Conservation (phyloP, 192 early-diverging fungal species). For the Backusella tuberculispora region DNA sequence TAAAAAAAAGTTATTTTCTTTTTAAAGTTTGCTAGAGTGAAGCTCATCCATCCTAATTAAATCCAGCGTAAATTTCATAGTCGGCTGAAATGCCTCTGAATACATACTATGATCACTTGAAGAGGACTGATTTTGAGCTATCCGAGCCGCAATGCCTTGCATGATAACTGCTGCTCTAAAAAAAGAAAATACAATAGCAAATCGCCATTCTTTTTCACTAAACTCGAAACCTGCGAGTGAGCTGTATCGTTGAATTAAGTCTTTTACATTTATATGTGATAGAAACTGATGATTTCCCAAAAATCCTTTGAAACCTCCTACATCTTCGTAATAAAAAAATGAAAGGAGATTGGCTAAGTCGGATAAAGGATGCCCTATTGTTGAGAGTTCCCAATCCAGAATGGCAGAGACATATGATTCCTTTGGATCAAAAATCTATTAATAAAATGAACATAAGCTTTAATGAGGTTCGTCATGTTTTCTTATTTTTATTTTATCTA, state of each 20-base stretch:
- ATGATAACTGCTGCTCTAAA: constrained; percentile 84
- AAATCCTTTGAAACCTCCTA: constrained; percentile 41
- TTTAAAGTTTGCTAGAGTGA: not conserved
- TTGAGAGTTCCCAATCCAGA: constrained; percentile 93
- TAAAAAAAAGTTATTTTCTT: no score
- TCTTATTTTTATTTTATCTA: not conserved
- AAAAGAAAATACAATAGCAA: constrained; percentile 83
- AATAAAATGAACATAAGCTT: constrained; percentile 18
- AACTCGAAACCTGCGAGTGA: constrained; percentile 55
- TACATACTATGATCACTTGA: constrained; percentile 59
- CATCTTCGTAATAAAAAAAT: constrained; percentile 54
- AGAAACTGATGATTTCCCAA: constrained; percentile 35
- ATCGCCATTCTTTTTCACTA: constrained; percentile 77
- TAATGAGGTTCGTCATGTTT: not conserved
- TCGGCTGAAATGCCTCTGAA: constrained; percentile 47
- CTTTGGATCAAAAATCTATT: constrained; percentile 74
- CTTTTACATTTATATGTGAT: constrained; percentile 63
- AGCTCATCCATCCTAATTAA: constrained; percentile 54
- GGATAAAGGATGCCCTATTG: constrained; percentile 88
- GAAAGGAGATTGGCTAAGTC: constrained; percentile 89
- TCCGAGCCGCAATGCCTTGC: constrained; percentile 87
- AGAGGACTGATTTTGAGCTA: constrained; percentile 79
- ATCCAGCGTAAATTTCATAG: constrained; percentile 55
- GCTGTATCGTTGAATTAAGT: constrained; percentile 78
- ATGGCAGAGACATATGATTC: constrained; percentile 80